Evolutionary conservation across 495 filamentous ascomycete species (phyloP).

Genomic region (Cetradonia linearis): DNA sequence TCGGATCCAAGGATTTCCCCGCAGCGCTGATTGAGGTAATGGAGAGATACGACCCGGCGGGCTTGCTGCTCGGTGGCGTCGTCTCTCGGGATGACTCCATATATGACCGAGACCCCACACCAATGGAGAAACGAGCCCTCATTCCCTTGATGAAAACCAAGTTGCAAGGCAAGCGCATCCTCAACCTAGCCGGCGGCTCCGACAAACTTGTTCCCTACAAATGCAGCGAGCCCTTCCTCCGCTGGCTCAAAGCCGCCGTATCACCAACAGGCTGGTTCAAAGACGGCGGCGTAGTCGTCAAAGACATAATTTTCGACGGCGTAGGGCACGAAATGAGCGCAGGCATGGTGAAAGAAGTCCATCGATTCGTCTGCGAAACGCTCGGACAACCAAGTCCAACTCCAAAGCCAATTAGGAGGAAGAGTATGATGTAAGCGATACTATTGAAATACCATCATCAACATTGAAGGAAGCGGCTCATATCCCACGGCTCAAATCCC

Average conservation of each 20-base stretch:
- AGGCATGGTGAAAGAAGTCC: slow-evolving; percentile 63
- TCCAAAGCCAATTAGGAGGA: background rate
- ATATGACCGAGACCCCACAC: slow-evolving; percentile 31
- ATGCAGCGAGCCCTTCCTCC: slow-evolving; percentile 56
- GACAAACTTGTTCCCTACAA: slow-evolving; percentile 82
- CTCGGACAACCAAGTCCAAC: slow-evolving; percentile 1
- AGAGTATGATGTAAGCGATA: background rate
- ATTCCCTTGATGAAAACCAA: slow-evolving; percentile 36
- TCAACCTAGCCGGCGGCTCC: slow-evolving; percentile 62
- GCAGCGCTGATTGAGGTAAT: slow-evolving; percentile 51
- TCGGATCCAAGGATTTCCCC: slow-evolving; percentile 71
- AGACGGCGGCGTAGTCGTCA: slow-evolving; percentile 45
- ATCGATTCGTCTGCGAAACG: slow-evolving; percentile 52
- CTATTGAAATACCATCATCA: background rate
- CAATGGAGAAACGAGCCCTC: slow-evolving; percentile 34
- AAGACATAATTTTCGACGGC: slow-evolving; percentile 62
- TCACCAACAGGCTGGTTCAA: slow-evolving; percentile 42
- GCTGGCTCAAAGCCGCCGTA: slow-evolving; percentile 53
- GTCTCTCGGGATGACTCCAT: slow-evolving; percentile 19
- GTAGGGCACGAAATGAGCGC: slow-evolving; percentile 63
- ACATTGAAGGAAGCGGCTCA: too few species aligned
- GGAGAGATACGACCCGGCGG: slow-evolving; percentile 57
- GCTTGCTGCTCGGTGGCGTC: slow-evolving; percentile 48
- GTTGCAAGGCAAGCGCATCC: slow-evolving; percentile 61
- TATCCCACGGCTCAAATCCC: too few species aligned